Base-by-base conservation (phyloP, 2,329 filamentous ascomycete species). In the Neodidymelliopsis sp. region DNA sequence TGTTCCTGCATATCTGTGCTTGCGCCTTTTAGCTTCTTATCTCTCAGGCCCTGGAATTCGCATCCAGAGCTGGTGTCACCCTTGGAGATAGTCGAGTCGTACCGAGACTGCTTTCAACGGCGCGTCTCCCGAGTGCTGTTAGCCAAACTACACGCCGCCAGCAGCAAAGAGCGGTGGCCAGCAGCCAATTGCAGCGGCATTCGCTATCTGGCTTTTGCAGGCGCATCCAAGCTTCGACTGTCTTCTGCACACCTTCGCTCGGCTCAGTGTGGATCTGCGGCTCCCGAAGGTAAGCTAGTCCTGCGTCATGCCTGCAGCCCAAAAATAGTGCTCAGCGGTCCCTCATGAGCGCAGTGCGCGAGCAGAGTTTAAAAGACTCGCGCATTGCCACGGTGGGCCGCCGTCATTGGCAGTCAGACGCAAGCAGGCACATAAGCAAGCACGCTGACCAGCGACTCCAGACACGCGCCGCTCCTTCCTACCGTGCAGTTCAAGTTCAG, bases 91-190 rank as follows among this genome's bases (percentile, higher is more conserved):
- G 59, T 55, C 38, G 56, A 52, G 53, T 62, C 38, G 50, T 47
- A 62, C 62, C 40, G 34, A 33, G 33, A 41, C 37, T 46, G 46
- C 49, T 28, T 34, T 10, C 43, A 42, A 12, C 40, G 38, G 39
- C 34, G 28, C 27, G 13, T 11, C 13, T 34, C 29, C 22, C 23
- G 39, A 44, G 39, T 19, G 36, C 15, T 11, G 10, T 6, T 25
- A 15, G 29, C 35, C 40, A 35, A 39, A 25, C 24, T 44, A 40
- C 19, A 31, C 39, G 28, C 48, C 16, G 34, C 37, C 48, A 43
- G 51, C 58, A 16, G 27, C 39, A 65, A 66, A 63, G 49, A 63
- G 65, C 65, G 61, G 63, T 69, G 62, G 60, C 56, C 51, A 52
- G 54, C 42, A 49, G 37, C 69, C 67, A 71, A 70, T 71, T 69